Evolutionary conservation across 2,329 filamentous ascomycete species (phyloP), one percentile per base, ranked within the genome.

Genomic region (Cercospora sojina): DNA sequence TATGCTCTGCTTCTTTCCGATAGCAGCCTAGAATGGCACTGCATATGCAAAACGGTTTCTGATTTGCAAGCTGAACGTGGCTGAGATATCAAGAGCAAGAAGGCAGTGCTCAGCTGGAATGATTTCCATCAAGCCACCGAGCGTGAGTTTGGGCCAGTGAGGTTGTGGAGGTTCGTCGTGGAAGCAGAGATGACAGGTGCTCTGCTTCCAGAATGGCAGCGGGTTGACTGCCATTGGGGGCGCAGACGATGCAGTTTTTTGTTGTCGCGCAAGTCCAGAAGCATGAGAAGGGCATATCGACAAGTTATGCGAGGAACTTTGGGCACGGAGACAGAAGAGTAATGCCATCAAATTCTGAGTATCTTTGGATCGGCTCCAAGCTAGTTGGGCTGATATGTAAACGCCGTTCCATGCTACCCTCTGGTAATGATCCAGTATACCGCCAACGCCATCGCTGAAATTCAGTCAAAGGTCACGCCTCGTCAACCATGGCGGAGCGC

Each of bases 391-490:
- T 35, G 31, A n/a, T 20, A 12, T 20, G 25, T 2, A 18, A 60
- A 60, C 58, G 32, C 58, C 25, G 32, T 31, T 16, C 23, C 27
- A 60, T 49, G 38, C 58, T 31, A 49, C 10, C 7, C 16, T 59
- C 31, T 18, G 32, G n/a, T 38, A 18, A 32, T 41, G 31, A 43
- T n/a, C 18, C 55, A 35, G 57, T 35, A 35, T 20, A 27, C 67
- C 65, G 35, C 69, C 69, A 70, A 59, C 69, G 68, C 69, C 69
- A 56, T 65, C 69, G 69, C 69, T 71, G 68, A 71, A 57, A 41
- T n/a, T 57, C 56, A 65, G 47, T 29, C 12, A 59, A 53, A 27
- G 23, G 13, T 2, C 47, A 53, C 47, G 8, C 31, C 49, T 27
- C 31, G n/a, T 43, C 59, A n/a, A 3, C 47, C 20, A 27, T 25